A percentile compares a stretch with the other conserved stretches of the same genome.
Conservation (phyloP, 1,284 basidiomycete species). For the Rhodotorula glutinis region DNA sequence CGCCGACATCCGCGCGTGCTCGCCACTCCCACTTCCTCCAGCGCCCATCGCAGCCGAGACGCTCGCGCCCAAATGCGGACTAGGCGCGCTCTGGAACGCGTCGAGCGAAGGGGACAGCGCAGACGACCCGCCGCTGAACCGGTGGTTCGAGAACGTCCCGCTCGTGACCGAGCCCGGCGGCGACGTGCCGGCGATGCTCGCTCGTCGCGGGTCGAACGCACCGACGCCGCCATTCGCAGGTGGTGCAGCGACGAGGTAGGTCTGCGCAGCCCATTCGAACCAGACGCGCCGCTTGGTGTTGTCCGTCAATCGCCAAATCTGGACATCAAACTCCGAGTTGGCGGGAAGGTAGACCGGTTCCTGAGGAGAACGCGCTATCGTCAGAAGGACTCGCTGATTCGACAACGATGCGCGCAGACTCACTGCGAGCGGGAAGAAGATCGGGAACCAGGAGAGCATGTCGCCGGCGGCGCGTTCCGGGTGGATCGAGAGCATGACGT, state of each 20-base stretch:
- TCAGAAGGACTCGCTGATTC: not conserved
- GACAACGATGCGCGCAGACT: conserved; percentile 30
- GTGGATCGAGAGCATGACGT: conserved; percentile 88
- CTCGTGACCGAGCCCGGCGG: conserved; percentile 22
- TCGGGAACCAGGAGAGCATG: conserved; percentile 98
- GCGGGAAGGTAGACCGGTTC: conserved; percentile 91
- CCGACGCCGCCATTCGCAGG: conserved; percentile 7
- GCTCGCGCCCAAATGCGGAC: conserved; percentile 28
- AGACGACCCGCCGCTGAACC: conserved; percentile 5
- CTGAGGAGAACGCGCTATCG: conserved; percentile 49
- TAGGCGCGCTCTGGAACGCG: conserved; percentile 38
- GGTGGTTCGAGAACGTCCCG: conserved; percentile 16
- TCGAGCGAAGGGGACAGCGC: conserved; percentile 11
- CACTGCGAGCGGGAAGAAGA: conserved; percentile 86
- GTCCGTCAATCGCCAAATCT: conserved; percentile 90
- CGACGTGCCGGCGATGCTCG: not conserved
- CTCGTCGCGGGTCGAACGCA: not conserved
- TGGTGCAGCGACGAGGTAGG: conserved; percentile 65
- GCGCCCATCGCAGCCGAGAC: not conserved
- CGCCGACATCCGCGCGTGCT: conserved; percentile 22
- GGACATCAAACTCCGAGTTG: conserved; percentile 85
- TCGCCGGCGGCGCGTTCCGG: conserved; percentile 84
- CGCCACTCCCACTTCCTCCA: not conserved
- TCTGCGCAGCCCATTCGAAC: conserved; percentile 98
- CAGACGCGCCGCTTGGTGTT: conserved; percentile 71